Evolutionary conservation across 208 protist genomes (phyloP), one percentile per base, ranked within the genome.

Genomic region (Trypanosoma boissoni): DNA sequence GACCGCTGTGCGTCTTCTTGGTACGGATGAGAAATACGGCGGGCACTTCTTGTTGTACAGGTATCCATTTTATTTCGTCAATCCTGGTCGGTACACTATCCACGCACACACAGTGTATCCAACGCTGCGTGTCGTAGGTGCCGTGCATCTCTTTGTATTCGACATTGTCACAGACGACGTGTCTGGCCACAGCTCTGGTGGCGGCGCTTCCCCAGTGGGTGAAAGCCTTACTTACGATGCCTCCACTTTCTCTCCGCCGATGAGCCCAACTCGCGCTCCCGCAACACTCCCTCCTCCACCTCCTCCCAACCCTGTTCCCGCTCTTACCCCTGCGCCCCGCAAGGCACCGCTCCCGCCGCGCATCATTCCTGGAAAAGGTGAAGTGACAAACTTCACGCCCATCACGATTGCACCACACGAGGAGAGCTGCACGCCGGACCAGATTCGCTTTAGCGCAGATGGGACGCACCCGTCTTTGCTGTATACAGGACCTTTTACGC

Each of bases 401-500:
- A 88, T 93, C 41, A 53, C 72, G 44, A 83, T 93, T 23, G 57
- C 78, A 12, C 82, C 74, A 2, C 64, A 80, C 48, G 67, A 72
- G 34, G 56, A 63, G 8, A 86, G 75, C 62, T 60, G 51, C 14
- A 66, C 72, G 9, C 58, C 69, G 3, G 78, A 87, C 57, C 78
- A 90, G 65, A 70, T 93, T 12, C 81, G 81, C 34, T 93, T 91
- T 76, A 93, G 86, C 64, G 64, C 83, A 10, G 86, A 93, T 31
- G 86, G 86, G 36, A 79, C 72, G 45, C 78, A 80, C 43, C 86
- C 86, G 9, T 87, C 59, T n/a, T 31, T 86, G 39, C 34, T 87
- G 24, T 93, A 93, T 73, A 81, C 68, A 26, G 79, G 68, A 4
- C 82, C 86, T 3, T 88, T 93, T 56, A 83, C 61, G n/a, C 71